phyloP scores from a whole-genome alignment of 2,329 filamentous ascomycete species.

The Pseudocercospora fuligena region DNA sequence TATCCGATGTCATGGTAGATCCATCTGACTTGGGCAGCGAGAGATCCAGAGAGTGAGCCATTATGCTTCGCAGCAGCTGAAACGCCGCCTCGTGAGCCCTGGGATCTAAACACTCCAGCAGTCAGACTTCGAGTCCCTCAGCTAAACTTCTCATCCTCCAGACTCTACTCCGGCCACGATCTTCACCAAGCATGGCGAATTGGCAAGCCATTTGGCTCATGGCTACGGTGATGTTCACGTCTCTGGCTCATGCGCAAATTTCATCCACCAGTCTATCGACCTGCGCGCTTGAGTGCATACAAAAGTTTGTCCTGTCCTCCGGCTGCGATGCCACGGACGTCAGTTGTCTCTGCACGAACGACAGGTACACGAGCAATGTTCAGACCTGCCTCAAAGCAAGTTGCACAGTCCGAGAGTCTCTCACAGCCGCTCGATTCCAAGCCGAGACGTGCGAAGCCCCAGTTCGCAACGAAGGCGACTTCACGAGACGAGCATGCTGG shows the following conservation, averaged over 20 bases:
- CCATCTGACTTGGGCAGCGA: too few species aligned
- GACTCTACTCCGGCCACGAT: too few species aligned
- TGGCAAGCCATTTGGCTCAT: neutral
- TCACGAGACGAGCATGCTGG: constrained; percentile 8
- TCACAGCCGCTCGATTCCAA: neutral
- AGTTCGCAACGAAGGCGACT: constrained; percentile 9
- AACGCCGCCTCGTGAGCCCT: too few species aligned
- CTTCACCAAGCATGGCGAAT: neutral
- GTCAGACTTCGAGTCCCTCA: too few species aligned
- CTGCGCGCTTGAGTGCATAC: neutral
- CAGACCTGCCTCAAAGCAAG: constrained; percentile 11
- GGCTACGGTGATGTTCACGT: neutral
- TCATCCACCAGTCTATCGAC: neutral
- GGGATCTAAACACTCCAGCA: too few species aligned
- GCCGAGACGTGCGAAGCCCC: constrained; percentile 5
- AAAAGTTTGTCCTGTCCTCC: neutral
- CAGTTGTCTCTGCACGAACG: constrained; percentile 9
- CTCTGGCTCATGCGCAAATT: neutral
- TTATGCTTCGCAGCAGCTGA: too few species aligned
- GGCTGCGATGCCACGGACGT: constrained; percentile 22
- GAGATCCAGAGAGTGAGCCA: too few species aligned
- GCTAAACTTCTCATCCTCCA: too few species aligned
- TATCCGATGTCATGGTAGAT: too few species aligned
- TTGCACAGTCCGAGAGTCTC: constrained; percentile 18
- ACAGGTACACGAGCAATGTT: constrained; percentile 5